phyloP scores from a whole-genome alignment of 768 basidiomycete genomes.

The Suillus cothurnatus region DNA sequence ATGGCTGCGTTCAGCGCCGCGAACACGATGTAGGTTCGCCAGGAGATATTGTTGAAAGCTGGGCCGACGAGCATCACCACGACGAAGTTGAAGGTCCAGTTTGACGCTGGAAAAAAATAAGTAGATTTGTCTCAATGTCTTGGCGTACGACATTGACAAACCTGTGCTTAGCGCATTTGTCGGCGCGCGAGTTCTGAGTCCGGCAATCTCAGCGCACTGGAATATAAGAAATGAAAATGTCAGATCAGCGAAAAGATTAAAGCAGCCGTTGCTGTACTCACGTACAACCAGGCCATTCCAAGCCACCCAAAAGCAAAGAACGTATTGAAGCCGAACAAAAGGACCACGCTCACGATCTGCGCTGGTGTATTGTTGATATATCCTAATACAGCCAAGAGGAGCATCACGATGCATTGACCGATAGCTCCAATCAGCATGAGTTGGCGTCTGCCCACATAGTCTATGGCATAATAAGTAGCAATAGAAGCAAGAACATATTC shows the following conservation, averaged over 20 bases:
- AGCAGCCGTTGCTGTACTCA: conserved; percentile 2
- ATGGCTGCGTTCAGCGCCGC: conserved; percentile 11
- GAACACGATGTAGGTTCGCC: conserved; percentile 15
- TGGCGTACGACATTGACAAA: not conserved
- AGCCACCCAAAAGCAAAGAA: conserved; percentile 43
- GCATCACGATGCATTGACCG: conserved; percentile 34
- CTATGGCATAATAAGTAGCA: conserved; percentile 51
- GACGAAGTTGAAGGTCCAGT: conserved; percentile 18
- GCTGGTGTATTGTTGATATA: conserved; percentile 24
- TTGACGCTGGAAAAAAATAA: conserved; percentile 9
- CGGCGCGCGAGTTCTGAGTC: conserved; percentile 30
- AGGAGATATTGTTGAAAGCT: conserved; percentile 17
- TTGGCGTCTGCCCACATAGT: conserved; percentile 48
- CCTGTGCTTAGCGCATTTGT: conserved; percentile 35
- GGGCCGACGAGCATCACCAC: conserved; percentile 17
- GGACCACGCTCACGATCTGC: conserved; percentile 25
- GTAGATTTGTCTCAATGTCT: not conserved
- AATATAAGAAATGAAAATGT: not conserved
- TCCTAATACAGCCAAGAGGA: conserved; percentile 30
- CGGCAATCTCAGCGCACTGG: conserved; percentile 34
- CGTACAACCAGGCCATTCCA: conserved; percentile 38
- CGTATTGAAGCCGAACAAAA: conserved; percentile 37
- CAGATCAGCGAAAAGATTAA: conserved; percentile 3
- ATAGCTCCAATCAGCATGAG: conserved; percentile 48
- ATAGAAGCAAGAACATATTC: conserved; percentile 48